phyloP scores from a whole-genome alignment of 2,329 filamentous ascomycete species.

The Fusarium nodosum region DNA sequence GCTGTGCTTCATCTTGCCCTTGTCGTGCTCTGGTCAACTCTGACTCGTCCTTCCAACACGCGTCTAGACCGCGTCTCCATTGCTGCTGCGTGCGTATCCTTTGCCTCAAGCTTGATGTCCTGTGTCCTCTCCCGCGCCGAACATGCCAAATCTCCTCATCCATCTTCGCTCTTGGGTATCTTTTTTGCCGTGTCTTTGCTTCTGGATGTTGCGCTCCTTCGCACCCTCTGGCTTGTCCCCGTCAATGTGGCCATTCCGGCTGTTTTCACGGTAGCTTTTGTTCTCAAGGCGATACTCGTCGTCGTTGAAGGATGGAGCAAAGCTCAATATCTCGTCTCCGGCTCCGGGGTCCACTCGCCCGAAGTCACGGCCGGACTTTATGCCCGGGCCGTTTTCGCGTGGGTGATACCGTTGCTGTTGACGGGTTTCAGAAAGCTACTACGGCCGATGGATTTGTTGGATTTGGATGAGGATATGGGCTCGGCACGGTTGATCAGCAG shows the following conservation, averaged over 20 bases:
- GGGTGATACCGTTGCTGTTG: slow-evolving; percentile 56
- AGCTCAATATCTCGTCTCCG: slow-evolving; percentile 50
- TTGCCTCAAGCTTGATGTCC: slow-evolving; percentile 52
- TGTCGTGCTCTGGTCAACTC: slow-evolving; percentile 52
- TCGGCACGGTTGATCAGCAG: slow-evolving; percentile 49
- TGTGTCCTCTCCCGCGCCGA: slow-evolving; percentile 53
- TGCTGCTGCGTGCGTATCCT: slow-evolving; percentile 52
- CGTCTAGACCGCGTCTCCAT: slow-evolving; percentile 50
- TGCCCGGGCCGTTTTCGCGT: slow-evolving; percentile 56
- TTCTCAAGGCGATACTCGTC: slow-evolving; percentile 54
- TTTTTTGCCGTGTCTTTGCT: slow-evolving; percentile 55
- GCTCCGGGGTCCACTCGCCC: slow-evolving; percentile 52
- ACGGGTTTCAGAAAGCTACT: slow-evolving; percentile 55
- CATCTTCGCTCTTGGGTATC: slow-evolving; percentile 52
- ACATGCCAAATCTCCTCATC: slow-evolving; percentile 52
- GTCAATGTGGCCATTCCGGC: slow-evolving; percentile 48
- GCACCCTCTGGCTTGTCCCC: slow-evolving; percentile 54
- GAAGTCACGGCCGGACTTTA: slow-evolving; percentile 58
- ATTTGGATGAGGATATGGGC: slow-evolving; percentile 54
- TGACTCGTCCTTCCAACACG: slow-evolving; percentile 19
- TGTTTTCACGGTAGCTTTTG: slow-evolving; percentile 55
- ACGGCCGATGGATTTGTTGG: slow-evolving; percentile 53
- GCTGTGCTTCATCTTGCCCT: slow-evolving; percentile 53
- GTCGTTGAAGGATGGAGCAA: slow-evolving; percentile 59
- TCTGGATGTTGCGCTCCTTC: slow-evolving; percentile 53